Percentiles rank a stretch among this genome's conserved stretches.
Evolutionary conservation across 1,284 basidiomycete species (phyloP).

Genomic region (Ceratorhiza oryzae-sativae): DNA sequence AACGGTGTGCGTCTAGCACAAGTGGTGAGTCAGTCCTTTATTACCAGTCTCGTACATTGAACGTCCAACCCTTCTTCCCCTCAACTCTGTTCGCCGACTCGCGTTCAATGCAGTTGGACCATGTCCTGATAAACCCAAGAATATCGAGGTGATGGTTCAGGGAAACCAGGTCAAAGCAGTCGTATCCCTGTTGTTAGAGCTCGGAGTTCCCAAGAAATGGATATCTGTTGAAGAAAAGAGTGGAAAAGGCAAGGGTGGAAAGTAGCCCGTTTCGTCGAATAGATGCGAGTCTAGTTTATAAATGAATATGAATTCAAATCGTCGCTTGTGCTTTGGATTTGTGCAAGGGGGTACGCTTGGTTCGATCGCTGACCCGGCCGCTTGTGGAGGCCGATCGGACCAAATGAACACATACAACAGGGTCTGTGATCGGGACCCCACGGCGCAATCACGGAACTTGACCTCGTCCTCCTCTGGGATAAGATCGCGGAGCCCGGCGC

Average conservation of each 20-base stretch:
- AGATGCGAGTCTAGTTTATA: too few relatives aligned
- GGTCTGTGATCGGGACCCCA: neutral
- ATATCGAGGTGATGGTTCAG: slow-evolving; percentile 77
- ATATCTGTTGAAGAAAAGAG: slow-evolving; percentile 61
- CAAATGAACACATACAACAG: slow-evolving; percentile 2
- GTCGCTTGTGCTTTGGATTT: too few relatives aligned
- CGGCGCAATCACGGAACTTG: neutral
- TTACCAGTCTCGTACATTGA: too few relatives aligned
- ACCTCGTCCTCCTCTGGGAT: neutral
- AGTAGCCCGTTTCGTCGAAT: neutral
- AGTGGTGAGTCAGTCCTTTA: slow-evolving; percentile 59
- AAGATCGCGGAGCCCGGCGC: neutral
- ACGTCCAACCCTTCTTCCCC: too few relatives aligned
- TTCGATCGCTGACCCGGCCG: too few relatives aligned
- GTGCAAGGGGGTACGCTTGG: too few relatives aligned
- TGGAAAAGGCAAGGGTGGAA: slow-evolving; percentile 44
- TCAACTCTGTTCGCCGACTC: too few relatives aligned
- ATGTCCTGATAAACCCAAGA: slow-evolving; percentile 60
- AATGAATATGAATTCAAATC: too few relatives aligned
- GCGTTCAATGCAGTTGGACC: slow-evolving; percentile 58
- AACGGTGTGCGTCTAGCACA: slow-evolving; percentile 77
- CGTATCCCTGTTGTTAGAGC: slow-evolving; percentile 66
- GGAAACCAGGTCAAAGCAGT: slow-evolving; percentile 78
- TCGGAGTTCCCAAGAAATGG: slow-evolving; percentile 82
- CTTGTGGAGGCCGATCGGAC: too few relatives aligned